Conservation (phyloP, 306 rosid genomes). For the Cucumis hystrix region DNA sequence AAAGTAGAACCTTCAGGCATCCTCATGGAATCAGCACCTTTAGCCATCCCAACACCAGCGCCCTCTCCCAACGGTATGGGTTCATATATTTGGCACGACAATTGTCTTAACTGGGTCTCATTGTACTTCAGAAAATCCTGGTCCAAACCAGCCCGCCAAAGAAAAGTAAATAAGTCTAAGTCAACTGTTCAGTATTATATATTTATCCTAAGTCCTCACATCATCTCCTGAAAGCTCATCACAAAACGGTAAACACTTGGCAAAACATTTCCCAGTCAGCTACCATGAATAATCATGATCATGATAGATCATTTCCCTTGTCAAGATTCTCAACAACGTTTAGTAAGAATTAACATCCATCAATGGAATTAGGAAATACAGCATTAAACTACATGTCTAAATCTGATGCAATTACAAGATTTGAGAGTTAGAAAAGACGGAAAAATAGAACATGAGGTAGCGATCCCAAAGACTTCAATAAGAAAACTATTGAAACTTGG, state of each 20-base stretch:
- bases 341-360: neutral
- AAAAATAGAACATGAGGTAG: neutral
- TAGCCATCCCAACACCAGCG: slow-evolving; percentile 87
- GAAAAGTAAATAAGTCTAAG: slow-evolving; percentile 3
- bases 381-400: neutral
- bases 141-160: slow-evolving; percentile 12
- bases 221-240: neutral
- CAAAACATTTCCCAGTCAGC: neutral
- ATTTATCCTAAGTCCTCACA: neutral
- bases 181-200: neutral
- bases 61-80: slow-evolving; percentile 90
- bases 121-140: slow-evolving; percentile 89
- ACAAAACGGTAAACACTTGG: neutral
- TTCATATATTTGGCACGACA: slow-evolving; percentile 57
- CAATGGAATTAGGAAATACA: neutral
- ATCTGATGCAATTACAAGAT: neutral
- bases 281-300: neutral
- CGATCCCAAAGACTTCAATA: neutral
- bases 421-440: neutral
- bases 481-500: neutral
- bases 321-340: neutral
- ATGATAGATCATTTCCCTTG: neutral
- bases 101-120: slow-evolving; percentile 43
- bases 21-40: slow-evolving; percentile 68
- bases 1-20: slow-evolving; percentile 72